These are phyloP conservation scores for Bonia amplexicaulis DNA, from an alignment of 176 grass and related monocot species.

Conservation along the genomic window DNA sequence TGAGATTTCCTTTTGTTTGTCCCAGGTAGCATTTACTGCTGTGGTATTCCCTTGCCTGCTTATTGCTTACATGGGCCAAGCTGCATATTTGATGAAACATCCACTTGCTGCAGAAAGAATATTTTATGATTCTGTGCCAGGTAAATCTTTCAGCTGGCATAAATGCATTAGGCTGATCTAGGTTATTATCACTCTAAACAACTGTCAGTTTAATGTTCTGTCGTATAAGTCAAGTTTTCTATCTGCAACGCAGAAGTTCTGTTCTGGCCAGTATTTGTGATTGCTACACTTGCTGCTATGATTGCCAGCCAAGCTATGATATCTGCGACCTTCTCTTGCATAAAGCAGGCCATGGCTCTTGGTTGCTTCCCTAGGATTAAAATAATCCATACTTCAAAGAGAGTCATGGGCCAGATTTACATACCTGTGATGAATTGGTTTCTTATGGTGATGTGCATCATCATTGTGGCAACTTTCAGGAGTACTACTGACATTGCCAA, in stretches of 20 bases:
- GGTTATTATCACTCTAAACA: constrained; percentile 5
- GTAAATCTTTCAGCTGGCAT: constrained; percentile 40
- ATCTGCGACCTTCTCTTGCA: constrained; percentile 98
- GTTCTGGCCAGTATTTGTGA: constrained; percentile 96
- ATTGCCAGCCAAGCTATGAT: constrained; percentile 99
- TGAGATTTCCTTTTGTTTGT: constrained; percentile 13
- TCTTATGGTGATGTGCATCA: constrained; percentile 92
- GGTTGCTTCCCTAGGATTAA: constrained; percentile 96
- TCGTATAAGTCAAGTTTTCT: constrained; percentile 7
- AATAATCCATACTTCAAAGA: constrained; percentile 91
- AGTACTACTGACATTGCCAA: constrained; percentile 95
- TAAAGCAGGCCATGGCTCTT: constrained; percentile 95
- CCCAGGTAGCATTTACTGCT: constrained; percentile 82
- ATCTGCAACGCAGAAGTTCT: constrained; percentile 48
- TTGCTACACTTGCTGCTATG: constrained; percentile 96
- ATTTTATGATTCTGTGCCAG: constrained; percentile 96
- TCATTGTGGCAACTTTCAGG: constrained; percentile 83
- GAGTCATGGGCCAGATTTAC: constrained; percentile 98
- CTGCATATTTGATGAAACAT: constrained; percentile 85
- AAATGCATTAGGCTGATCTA: not conserved
- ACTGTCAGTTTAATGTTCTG: not conserved
- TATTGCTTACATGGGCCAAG: constrained; percentile 98
- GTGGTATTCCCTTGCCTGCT: constrained; percentile 91
- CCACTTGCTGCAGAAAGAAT: constrained; percentile 66
- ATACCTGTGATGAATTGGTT: constrained; percentile 97